Conservation (phyloP, 768 basidiomycete genomes). For the Mycena vitilis region DNA sequence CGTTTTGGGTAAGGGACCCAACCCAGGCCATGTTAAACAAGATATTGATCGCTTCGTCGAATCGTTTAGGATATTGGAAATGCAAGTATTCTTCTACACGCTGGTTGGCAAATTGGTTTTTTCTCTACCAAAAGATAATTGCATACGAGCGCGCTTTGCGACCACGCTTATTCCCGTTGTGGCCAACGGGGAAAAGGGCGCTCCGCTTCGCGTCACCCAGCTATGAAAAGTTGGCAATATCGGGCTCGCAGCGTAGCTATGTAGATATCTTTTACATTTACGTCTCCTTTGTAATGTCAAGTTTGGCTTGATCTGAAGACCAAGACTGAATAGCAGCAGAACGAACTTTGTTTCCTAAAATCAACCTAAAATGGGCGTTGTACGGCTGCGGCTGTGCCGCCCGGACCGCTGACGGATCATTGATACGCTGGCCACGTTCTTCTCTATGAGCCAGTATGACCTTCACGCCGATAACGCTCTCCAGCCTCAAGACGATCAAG, state of each 20-base stretch:
- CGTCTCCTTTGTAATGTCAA: no score
- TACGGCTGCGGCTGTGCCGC: conserved; percentile 7
- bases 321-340: no score
- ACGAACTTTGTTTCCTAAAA: neutral
- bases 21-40: neutral
- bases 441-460: conserved; percentile 23
- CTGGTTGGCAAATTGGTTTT: conserved; percentile 22
- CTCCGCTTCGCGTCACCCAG: conserved; percentile 4
- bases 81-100: conserved; percentile 18
- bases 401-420: neutral
- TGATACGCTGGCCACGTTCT: conserved; percentile 25
- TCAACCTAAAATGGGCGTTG: conserved; percentile 15
- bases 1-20: conserved; percentile 19
- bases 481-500: conserved; percentile 73
- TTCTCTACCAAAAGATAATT: neutral
- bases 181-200: conserved; percentile 8
- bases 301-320: no score
- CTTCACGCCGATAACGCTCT: conserved; percentile 37
- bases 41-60: neutral
- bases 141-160: neutral
- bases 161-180: conserved; percentile 5
- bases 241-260: no score
- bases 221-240: neutral
- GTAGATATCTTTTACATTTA: no score
- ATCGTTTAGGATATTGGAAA: conserved; percentile 25